phyloP scores from a whole-genome alignment of 2,329 filamentous ascomycete species.

The Aciculosporium take region DNA sequence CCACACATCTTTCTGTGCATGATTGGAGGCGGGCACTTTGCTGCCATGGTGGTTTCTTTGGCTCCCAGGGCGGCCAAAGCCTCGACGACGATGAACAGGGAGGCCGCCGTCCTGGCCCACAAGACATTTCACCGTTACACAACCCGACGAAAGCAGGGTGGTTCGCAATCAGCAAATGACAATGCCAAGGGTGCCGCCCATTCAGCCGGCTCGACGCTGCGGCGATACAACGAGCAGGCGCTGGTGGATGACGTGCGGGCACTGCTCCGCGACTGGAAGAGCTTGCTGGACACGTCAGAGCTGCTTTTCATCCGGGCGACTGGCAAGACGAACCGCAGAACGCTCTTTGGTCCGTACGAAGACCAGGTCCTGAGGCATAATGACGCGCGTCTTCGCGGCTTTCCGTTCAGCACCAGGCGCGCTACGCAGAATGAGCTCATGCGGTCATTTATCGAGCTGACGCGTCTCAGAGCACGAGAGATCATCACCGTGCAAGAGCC shows the following conservation, averaged over 20 bases:
- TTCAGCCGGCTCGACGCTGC: conserved; percentile 78
- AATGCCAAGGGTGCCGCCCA: conserved; percentile 87
- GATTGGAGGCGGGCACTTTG: conserved; percentile 96
- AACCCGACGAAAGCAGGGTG: conserved; percentile 88
- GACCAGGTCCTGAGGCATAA: conserved; percentile 68
- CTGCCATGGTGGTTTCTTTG: conserved; percentile 86
- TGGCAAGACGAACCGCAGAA: conserved; percentile 71
- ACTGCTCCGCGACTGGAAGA: conserved; percentile 72
- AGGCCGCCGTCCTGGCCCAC: conserved; percentile 79
- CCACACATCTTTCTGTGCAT: conserved; percentile 94
- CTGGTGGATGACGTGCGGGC: conserved; percentile 76
- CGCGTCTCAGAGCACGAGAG: conserved; percentile 70
- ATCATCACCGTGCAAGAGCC: conserved; percentile 51
- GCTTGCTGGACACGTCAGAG: conserved; percentile 69
- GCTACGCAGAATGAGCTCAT: conserved; percentile 92
- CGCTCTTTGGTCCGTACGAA: conserved; percentile 83
- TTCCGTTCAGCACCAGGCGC: conserved; percentile 83
- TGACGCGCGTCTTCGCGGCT: conserved; percentile 68
- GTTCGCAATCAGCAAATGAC: conserved; percentile 86
- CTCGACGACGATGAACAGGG: conserved; percentile 56
- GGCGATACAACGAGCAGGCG: conserved; percentile 88
- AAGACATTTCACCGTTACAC: conserved; percentile 98
- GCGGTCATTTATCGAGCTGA: conserved; percentile 87
- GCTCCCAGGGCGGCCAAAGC: conserved; percentile 65
- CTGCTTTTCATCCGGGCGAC: conserved; percentile 82